phyloP scores from a whole-genome alignment of 495 filamentous ascomycete genomes.

The Neurospora sp. region DNA sequence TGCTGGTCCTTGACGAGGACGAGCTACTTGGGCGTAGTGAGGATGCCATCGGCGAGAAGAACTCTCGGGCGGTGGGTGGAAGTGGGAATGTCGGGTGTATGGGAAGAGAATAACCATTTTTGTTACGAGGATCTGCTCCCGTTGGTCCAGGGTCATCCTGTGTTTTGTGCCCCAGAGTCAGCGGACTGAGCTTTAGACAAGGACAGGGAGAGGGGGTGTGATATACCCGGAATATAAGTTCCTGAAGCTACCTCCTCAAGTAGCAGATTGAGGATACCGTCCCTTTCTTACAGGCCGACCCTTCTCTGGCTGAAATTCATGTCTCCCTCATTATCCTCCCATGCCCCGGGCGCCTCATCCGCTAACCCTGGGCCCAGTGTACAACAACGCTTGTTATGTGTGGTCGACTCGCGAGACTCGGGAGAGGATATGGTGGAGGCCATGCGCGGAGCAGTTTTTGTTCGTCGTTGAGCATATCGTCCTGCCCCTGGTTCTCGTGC shows the following conservation, averaged over 20 bases:
- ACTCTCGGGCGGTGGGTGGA: not conserved
- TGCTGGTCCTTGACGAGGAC: constrained; percentile 18
- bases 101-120: too few species aligned
- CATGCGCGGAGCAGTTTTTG: not conserved
- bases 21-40: constrained; percentile 48
- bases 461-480: not conserved
- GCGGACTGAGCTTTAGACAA: too few species aligned
- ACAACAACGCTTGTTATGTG: not conserved
- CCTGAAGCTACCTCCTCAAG: too few species aligned
- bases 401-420: not conserved
- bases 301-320: not conserved
- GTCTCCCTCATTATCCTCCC: not conserved
- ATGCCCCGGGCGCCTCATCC: not conserved
- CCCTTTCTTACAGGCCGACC: not conserved
- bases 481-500: not conserved
- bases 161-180: too few species aligned
- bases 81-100: too few species aligned
- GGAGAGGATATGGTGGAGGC: not conserved
- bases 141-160: too few species aligned
- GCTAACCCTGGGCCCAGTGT: not conserved
- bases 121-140: too few species aligned
- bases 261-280: too few species aligned
- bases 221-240: too few species aligned
- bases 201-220: too few species aligned
- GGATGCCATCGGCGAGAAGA: constrained; percentile 21